Percentiles rank a stretch among this genome's conserved stretches.
These are phyloP conservation scores for Elaeis oleifera DNA, from an alignment of 202 grass and related monocot species.

Conservation along the genomic window DNA sequence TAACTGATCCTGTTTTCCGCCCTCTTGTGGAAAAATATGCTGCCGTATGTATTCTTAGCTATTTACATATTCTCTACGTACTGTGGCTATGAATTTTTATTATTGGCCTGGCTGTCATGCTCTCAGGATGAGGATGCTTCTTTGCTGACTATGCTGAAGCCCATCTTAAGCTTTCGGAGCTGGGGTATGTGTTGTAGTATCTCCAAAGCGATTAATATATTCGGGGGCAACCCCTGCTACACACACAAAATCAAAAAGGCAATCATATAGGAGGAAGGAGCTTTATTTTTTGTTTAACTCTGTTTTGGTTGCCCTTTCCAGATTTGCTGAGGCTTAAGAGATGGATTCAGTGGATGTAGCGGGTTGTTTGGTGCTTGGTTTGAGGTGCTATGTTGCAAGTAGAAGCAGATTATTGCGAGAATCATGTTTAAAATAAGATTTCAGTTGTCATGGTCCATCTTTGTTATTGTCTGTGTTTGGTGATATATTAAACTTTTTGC, in stretches of 20 bases:
- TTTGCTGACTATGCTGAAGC: constrained; percentile 82
- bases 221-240: too few relatives aligned
- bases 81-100: not conserved
- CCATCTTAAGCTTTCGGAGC: constrained; percentile 82
- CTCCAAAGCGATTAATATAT: not conserved
- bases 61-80: not conserved
- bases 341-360: too few relatives aligned
- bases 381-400: too few relatives aligned
- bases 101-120: not conserved
- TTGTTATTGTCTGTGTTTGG: too few relatives aligned
- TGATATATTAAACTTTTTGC: too few relatives aligned
- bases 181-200: constrained; percentile 42
- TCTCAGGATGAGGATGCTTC: constrained; percentile 85
- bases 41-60: constrained; percentile 30
- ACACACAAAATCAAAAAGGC: too few relatives aligned
- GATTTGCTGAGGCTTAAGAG: constrained; percentile 51
- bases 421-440: too few relatives aligned
- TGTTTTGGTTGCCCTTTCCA: constrained; percentile 14
- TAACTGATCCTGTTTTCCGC: constrained; percentile 68
- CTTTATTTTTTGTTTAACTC: not conserved
- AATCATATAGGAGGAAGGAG: not conserved
- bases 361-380: too few relatives aligned
- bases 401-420: too few relatives aligned
- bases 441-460: too few relatives aligned
- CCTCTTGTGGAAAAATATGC: constrained; percentile 95